A percentile compares a stretch with the other conserved stretches of the same genome.
Conservation (phyloP, 257 asterid genomes). For the Anisodus acutangulus region DNA sequence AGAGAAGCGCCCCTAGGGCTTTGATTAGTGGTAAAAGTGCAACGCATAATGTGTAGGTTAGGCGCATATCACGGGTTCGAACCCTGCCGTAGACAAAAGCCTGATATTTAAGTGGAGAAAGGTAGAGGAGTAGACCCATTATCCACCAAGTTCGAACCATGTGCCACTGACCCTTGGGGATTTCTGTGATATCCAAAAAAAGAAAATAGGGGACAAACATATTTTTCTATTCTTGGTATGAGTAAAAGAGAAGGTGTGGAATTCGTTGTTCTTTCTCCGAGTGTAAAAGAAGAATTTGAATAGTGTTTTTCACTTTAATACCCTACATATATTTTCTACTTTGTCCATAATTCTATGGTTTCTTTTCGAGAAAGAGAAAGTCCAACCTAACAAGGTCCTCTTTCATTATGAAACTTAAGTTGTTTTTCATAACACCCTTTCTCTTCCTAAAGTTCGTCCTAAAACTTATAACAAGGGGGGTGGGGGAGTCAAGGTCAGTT, state of each 20-base stretch:
- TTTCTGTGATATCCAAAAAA: neutral
- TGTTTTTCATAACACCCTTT: neutral
- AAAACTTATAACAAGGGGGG: neutral
- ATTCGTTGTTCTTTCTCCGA: neutral
- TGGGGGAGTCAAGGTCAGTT: neutral
- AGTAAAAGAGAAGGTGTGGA: neutral
- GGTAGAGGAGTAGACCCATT: neutral
- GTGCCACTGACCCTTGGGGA: neutral
- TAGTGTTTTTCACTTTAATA: neutral
- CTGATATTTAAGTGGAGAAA: constrained; percentile 12
- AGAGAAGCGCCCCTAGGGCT: neutral
- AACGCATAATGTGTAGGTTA: neutral
- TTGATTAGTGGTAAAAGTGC: neutral
- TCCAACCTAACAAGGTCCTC: constrained; percentile 4
- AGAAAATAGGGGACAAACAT: neutral
- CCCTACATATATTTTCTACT: neutral
- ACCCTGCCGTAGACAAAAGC: neutral
- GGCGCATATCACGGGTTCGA: neutral
- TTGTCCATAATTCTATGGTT: neutral
- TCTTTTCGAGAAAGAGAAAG: constrained; percentile 11
- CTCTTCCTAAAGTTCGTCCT: neutral
- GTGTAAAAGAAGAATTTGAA: neutral
- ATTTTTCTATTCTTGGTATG: neutral
- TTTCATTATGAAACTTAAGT: neutral
- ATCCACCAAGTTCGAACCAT: neutral